Conservation (phyloP, 169 alveolate genomes). For the Blepharisma undulans region DNA sequence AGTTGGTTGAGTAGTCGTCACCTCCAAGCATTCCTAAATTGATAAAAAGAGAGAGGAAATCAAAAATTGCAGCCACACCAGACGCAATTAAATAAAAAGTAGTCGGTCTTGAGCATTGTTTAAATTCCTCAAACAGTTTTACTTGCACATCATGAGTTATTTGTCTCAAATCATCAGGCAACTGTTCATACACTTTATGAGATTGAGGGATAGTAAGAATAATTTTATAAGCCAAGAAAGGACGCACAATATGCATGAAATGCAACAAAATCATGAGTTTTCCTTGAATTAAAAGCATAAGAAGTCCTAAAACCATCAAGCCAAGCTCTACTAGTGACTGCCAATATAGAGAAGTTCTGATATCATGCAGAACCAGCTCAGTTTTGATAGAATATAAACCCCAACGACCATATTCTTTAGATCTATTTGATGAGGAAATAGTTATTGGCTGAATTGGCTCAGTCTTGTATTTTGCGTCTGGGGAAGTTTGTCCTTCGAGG, state of each 20-base stretch:
- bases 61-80: constrained; percentile 27
- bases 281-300: background rate
- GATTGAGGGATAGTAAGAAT: background rate
- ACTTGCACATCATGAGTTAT: background rate
- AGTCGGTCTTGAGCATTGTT: background rate
- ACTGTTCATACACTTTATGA: constrained; percentile 14
- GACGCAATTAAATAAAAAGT: constrained; percentile 16
- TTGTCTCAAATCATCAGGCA: background rate
- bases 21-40: constrained; percentile 16
- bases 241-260: constrained; percentile 14
- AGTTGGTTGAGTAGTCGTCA: background rate
- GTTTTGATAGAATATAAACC: constrained; percentile 8
- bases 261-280: constrained; percentile 10
- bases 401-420: background rate
- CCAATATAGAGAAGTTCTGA: constrained; percentile 5
- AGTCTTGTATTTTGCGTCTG: background rate
- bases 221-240: background rate
- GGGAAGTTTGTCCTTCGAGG: background rate
- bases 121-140: background rate
- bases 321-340: constrained; percentile 5
- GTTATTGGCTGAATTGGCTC: background rate
- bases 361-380: background rate
- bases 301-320: background rate
- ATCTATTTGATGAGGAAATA: background rate
- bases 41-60: background rate